phyloP scores from a whole-genome alignment of 805 yeast genomes.

The Nakazawaea populi region DNA sequence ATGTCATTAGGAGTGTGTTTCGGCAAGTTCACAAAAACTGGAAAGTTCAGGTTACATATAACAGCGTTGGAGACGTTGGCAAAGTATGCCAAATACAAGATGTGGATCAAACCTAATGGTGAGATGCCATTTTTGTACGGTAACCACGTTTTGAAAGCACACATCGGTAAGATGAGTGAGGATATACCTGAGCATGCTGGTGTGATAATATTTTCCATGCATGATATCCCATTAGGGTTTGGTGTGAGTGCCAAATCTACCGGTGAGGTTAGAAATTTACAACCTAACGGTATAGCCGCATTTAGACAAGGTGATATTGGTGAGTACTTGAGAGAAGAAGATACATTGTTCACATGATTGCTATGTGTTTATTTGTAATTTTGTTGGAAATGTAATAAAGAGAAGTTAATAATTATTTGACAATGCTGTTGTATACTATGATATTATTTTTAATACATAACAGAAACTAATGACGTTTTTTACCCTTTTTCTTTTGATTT shows the following conservation, averaged over 20 bases:
- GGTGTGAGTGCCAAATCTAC: conserved; percentile 94
- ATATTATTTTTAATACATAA: neutral
- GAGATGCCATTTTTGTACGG: conserved; percentile 98
- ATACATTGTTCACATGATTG: conserved; percentile 77
- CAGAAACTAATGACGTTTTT: conserved; percentile 11
- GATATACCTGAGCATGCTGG: conserved; percentile 99
- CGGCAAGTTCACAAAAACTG: conserved; percentile 96
- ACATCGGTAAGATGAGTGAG: conserved; percentile 93
- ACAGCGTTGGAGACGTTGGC: conserved; percentile 83
- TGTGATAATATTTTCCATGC: conserved; percentile 85
- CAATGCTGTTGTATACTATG: neutral
- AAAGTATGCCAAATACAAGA: conserved; percentile 83
- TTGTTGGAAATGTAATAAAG: no score
- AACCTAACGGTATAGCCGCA: conserved; percentile 92
- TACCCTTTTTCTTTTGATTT: conserved; percentile 25
- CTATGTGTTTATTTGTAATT: neutral
- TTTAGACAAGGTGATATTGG: conserved; percentile 98
- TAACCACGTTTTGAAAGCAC: conserved; percentile 94
- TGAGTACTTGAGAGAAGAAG: conserved; percentile 96
- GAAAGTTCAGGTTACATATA: conserved; percentile 90
- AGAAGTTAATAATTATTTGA: neutral
- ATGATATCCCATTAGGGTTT: conserved; percentile 88
- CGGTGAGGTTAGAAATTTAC: conserved; percentile 76
- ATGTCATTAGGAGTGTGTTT: conserved; percentile 93
- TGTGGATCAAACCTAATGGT: conserved; percentile 96